phyloP scores from a whole-genome alignment of 352 stramenopile genomes.

The Peronospora farinosa region DNA sequence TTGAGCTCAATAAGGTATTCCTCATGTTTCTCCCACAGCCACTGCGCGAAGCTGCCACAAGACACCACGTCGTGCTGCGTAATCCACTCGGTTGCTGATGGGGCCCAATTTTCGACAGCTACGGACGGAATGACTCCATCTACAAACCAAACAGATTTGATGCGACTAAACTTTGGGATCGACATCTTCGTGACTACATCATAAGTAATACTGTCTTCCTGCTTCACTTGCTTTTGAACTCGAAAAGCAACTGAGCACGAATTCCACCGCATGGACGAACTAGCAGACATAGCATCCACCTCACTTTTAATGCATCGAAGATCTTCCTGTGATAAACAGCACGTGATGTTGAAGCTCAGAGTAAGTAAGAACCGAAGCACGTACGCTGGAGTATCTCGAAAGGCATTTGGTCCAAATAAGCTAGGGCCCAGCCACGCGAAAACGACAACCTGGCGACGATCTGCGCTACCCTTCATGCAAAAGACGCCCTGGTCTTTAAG shows the following conservation, averaged over 20 bases:
- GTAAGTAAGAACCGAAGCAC: constrained; percentile 41
- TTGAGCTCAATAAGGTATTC: constrained; percentile 1
- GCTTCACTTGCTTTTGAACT: constrained; percentile 38
- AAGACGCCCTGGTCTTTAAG: constrained; percentile 50
- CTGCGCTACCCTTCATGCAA: constrained; percentile 15
- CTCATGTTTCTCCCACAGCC: constrained; percentile 12
- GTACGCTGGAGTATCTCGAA: constrained; percentile 57
- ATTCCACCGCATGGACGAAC: constrained; percentile 10
- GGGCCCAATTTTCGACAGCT: constrained; percentile 11
- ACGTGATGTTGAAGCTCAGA: constrained; percentile 21
- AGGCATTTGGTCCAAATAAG: constrained; percentile 30
- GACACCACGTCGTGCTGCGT: neutral
- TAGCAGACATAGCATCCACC: constrained; percentile 5
- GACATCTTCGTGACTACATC: neutral
- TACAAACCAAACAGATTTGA: constrained; percentile 13
- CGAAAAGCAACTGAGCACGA: constrained; percentile 32
- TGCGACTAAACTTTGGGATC: constrained; percentile 2
- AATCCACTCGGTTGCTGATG: constrained; percentile 13
- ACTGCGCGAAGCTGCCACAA: constrained; percentile 7
- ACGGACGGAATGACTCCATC: constrained; percentile 10
- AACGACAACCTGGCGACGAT: constrained; percentile 26
- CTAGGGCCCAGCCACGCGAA: constrained; percentile 44
- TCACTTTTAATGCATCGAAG: constrained; percentile 11
- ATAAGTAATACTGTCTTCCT: constrained; percentile 30
- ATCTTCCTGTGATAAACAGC: constrained; percentile 20